Conservation (phyloP, 345 rosid genomes). For the Pistacia vera region DNA sequence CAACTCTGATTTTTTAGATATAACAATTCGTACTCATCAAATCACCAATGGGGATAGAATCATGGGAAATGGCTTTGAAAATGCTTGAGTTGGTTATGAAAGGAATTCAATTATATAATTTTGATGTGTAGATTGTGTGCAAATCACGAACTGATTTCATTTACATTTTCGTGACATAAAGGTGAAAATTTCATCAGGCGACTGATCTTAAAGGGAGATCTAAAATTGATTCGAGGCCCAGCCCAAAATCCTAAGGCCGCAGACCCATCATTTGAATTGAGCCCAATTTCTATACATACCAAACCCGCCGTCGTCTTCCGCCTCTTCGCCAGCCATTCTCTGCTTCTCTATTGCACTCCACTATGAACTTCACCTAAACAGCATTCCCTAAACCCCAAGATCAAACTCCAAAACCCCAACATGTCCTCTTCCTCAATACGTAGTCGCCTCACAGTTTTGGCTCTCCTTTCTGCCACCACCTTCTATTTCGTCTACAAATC, state of each 20-base stretch:
- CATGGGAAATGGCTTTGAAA: no score
- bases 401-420: background rate
- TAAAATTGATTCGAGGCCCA: background rate
- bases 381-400: slow-evolving; percentile 1
- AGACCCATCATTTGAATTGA: background rate
- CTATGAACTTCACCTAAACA: background rate
- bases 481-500: slow-evolving; percentile 78
- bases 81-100: background rate
- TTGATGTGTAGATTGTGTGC: background rate
- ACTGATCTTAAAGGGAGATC: no score
- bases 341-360: background rate
- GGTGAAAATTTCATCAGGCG: no score
- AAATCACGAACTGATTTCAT: background rate
- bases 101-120: background rate
- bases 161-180: background rate
- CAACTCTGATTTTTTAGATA: no score
- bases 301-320: background rate
- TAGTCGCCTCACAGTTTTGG: slow-evolving; percentile 64
- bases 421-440: slow-evolving; percentile 56
- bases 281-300: no score
- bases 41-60: no score
- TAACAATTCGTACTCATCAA: no score
- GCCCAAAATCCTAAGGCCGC: background rate
- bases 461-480: slow-evolving; percentile 81
- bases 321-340: no score